Conservation (phyloP, 2,329 filamentous ascomycete genomes). For the Colletotrichum noveboracense region DNA sequence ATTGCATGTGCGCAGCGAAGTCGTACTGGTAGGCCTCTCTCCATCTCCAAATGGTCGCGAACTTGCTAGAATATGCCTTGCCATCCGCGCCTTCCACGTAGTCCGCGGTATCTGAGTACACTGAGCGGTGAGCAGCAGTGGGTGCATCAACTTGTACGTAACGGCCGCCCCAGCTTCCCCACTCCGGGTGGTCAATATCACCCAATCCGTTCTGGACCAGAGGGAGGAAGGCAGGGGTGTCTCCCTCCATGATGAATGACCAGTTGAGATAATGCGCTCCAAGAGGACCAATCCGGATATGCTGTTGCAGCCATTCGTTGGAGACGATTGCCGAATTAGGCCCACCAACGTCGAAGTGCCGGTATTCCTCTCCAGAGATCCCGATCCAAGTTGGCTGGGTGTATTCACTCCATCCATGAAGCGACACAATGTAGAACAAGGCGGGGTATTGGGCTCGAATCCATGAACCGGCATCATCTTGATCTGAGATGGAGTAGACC, state of each 20-base stretch:
- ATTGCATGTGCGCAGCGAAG: constrained; percentile 45
- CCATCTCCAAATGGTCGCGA: constrained; percentile 47
- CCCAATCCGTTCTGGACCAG: constrained; percentile 53
- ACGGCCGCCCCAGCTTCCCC: constrained; percentile 54
- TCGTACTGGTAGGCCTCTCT: constrained; percentile 43
- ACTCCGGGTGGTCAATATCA: constrained; percentile 48
- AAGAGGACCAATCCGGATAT: constrained; percentile 55
- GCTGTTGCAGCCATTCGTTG: constrained; percentile 54
- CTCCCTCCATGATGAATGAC: constrained; percentile 56
- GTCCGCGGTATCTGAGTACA: constrained; percentile 32
- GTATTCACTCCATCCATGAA: constrained; percentile 62
- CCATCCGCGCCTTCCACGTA: constrained; percentile 31
- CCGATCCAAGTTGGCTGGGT: constrained; percentile 59
- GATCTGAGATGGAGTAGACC: constrained; percentile 62
- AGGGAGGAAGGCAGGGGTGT: constrained; percentile 54
- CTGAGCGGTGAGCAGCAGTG: background rate
- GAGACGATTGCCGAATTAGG: constrained; percentile 40
- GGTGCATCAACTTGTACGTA: constrained; percentile 32
- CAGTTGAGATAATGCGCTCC: constrained; percentile 50
- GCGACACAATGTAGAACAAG: constrained; percentile 58
- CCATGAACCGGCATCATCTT: constrained; percentile 62
- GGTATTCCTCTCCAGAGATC: constrained; percentile 40
- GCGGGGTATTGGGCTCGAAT: constrained; percentile 57
- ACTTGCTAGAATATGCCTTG: constrained; percentile 27
- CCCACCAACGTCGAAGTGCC: background rate